Evolutionary conservation across 306 rosid genomes (phyloP).

Genomic region (Potentilla sterilis): DNA sequence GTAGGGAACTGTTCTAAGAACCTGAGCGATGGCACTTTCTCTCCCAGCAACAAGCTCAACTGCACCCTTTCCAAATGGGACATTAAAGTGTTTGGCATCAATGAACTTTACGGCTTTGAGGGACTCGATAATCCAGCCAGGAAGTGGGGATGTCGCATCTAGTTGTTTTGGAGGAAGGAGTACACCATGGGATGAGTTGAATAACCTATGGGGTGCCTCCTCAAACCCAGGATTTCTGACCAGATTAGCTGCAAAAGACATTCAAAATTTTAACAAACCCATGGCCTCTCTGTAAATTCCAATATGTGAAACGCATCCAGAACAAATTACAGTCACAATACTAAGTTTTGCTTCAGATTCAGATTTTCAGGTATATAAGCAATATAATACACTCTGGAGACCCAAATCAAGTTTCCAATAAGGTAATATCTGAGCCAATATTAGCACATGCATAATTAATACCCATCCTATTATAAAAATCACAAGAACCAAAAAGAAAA

Average conservation of each 20-base stretch:
- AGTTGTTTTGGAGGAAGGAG: slow-evolving; percentile 87
- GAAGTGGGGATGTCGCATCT: slow-evolving; percentile 81
- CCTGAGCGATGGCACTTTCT: slow-evolving; percentile 86
- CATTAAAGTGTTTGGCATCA: slow-evolving; percentile 54
- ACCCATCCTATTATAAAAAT: not conserved
- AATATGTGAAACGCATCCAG: not conserved
- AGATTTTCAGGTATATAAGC: not conserved
- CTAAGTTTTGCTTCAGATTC: slow-evolving; percentile 2
- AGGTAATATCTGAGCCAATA: not conserved
- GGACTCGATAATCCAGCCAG: slow-evolving; percentile 92
- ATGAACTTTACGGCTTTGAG: slow-evolving; percentile 84
- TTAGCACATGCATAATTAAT: not conserved
- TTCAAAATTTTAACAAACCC: slow-evolving; percentile 8
- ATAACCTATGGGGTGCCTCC: slow-evolving; percentile 76
- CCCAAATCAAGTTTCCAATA: not conserved
- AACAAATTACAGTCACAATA: not conserved
- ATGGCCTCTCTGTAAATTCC: not conserved
- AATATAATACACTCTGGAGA: not conserved
- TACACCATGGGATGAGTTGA: slow-evolving; percentile 75
- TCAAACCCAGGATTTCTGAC: slow-evolving; percentile 76
- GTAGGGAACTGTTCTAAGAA: slow-evolving; percentile 61
- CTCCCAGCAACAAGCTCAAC: slow-evolving; percentile 90
- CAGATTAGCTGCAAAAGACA: slow-evolving; percentile 63
- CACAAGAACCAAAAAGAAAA: not conserved
- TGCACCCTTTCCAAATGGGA: slow-evolving; percentile 68